Percentiles rank a stretch among this genome's conserved stretches.
These are phyloP conservation scores for Talaromyces funiculosus DNA, from an alignment of 2,329 filamentous ascomycete species.

Conservation along the genomic window DNA sequence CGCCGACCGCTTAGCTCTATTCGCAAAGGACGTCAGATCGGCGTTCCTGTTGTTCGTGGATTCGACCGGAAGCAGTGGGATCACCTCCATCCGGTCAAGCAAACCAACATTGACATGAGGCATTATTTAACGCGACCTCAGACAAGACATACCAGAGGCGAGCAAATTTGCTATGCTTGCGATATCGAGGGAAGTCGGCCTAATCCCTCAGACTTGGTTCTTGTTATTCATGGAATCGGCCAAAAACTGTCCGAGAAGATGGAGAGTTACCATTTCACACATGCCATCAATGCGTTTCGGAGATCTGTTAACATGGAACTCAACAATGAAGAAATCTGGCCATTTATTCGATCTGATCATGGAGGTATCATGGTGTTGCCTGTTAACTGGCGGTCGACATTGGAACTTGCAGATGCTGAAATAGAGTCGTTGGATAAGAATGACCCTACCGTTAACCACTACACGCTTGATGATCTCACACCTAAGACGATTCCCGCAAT, in stretches of 20 bases:
- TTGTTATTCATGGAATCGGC: slow-evolving; percentile 92
- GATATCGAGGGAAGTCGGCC: slow-evolving; percentile 57
- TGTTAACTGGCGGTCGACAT: slow-evolving; percentile 84
- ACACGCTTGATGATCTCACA: slow-evolving; percentile 80
- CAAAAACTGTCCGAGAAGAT: slow-evolving; percentile 93
- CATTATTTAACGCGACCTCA: slow-evolving; percentile 38
- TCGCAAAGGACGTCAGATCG: slow-evolving; percentile 73
- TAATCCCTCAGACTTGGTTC: slow-evolving; percentile 76
- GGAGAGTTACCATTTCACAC: slow-evolving; percentile 95
- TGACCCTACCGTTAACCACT: slow-evolving; percentile 56
- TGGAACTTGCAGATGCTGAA: slow-evolving; percentile 79
- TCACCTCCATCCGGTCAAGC: slow-evolving; percentile 56
- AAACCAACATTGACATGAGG: slow-evolving; percentile 36
- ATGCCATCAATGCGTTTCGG: slow-evolving; percentile 86
- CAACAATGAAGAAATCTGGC: slow-evolving; percentile 65
- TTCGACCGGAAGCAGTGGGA: slow-evolving; percentile 77
- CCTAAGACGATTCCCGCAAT: slow-evolving; percentile 84
- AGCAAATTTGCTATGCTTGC: slow-evolving; percentile 50
- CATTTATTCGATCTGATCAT: slow-evolving; percentile 67
- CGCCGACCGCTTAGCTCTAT: slow-evolving; percentile 78
- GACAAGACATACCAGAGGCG: slow-evolving; percentile 27
- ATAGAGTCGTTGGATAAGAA: slow-evolving; percentile 51
- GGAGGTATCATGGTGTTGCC: slow-evolving; percentile 92
- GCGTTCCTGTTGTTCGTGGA: slow-evolving; percentile 80
- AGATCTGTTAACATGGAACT: slow-evolving; percentile 82